These are phyloP conservation scores for Talaromyces funiculosus DNA, from an alignment of 2,329 filamentous ascomycete genomes.

Conservation along the genomic window DNA sequence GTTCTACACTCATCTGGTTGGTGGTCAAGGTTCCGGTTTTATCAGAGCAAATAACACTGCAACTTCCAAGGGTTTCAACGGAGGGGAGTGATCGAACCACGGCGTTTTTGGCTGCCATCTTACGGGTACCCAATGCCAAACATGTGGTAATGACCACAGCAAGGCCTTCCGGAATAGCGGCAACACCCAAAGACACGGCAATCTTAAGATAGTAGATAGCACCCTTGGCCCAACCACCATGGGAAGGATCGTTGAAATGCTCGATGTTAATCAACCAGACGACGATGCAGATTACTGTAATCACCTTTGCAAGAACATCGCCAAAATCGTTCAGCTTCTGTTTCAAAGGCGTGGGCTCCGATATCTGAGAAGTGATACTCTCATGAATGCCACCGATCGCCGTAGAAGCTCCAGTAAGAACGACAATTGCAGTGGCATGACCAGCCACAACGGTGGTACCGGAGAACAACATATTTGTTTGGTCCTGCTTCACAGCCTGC, in stretches of 20 bases:
- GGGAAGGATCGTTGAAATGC: conserved; percentile 91
- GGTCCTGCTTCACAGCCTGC: conserved; percentile 92
- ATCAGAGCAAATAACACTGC: conserved; percentile 98
- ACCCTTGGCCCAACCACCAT: conserved; percentile 91
- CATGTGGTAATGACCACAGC: conserved; percentile 99
- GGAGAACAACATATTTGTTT: conserved; percentile 96
- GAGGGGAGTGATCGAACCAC: conserved; percentile 94
- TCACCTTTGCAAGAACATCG: conserved; percentile 92
- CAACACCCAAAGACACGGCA: conserved; percentile 93
- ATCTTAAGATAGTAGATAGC: conserved; percentile 99
- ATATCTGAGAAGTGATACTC: conserved; percentile 96
- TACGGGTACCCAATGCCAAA: conserved; percentile 87
- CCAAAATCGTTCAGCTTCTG: conserved; percentile 99
- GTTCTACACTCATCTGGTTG: conserved; percentile 98
- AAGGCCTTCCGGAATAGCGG: conserved; percentile 93
- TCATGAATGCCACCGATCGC: conserved; percentile 99
- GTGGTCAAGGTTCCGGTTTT: conserved; percentile 98
- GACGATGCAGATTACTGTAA: conserved; percentile 90
- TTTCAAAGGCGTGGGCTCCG: conserved; percentile 92
- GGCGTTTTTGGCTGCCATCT: conserved; percentile 98
- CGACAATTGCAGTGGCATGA: conserved; percentile 84
- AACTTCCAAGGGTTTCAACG: conserved; percentile 95
- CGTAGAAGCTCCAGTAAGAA: conserved; percentile 80
- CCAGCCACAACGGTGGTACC: conserved; percentile 96
- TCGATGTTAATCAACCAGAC: conserved; percentile 99